phyloP scores from a whole-genome alignment of 768 basidiomycete genomes.

The Strobilomyces dryophilus region DNA sequence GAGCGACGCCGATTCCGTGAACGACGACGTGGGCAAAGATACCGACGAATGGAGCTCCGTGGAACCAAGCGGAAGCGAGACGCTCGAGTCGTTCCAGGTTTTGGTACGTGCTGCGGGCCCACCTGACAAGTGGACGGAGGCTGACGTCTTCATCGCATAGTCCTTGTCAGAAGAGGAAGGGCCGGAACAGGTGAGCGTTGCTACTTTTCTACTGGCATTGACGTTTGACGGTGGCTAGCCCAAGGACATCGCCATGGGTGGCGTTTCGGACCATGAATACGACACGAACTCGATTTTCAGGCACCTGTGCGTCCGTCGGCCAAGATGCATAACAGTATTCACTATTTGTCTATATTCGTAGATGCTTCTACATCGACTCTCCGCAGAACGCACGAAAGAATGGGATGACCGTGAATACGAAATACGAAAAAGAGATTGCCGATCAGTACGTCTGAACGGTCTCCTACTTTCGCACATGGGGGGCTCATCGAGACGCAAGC shows the following conservation, averaged over 20 bases:
- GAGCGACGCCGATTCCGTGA: constrained; percentile 67
- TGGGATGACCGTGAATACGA: constrained; percentile 54
- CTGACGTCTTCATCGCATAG: background rate
- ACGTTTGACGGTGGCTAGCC: constrained; percentile 5
- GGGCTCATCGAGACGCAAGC: constrained; percentile 34
- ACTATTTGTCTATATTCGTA: constrained; percentile 24
- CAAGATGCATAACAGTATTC: background rate
- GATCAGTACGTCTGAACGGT: constrained; percentile 42
- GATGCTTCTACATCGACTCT: constrained; percentile 88
- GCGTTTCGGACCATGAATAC: constrained; percentile 70
- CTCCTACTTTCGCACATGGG: background rate
- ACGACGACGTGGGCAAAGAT: constrained; percentile 46
- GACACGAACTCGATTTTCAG: constrained; percentile 76
- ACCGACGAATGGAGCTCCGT: constrained; percentile 40
- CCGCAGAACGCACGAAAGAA: constrained; percentile 65
- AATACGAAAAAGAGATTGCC: constrained; percentile 48
- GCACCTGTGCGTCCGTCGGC: constrained; percentile 58
- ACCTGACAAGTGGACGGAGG: background rate
- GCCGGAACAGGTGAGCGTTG: constrained; percentile 4
- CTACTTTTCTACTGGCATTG: background rate
- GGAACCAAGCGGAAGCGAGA: constrained; percentile 16
- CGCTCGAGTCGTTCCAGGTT: constrained; percentile 18
- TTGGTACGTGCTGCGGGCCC: constrained; percentile 1
- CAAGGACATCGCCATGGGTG: constrained; percentile 63
- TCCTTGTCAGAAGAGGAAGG: constrained; percentile 10